Percentiles rank a stretch among this genome's conserved stretches.
These are phyloP conservation scores for Pestalotiopsis sp. DNA, from an alignment of 2,329 filamentous ascomycete genomes.

Conservation along the genomic window DNA sequence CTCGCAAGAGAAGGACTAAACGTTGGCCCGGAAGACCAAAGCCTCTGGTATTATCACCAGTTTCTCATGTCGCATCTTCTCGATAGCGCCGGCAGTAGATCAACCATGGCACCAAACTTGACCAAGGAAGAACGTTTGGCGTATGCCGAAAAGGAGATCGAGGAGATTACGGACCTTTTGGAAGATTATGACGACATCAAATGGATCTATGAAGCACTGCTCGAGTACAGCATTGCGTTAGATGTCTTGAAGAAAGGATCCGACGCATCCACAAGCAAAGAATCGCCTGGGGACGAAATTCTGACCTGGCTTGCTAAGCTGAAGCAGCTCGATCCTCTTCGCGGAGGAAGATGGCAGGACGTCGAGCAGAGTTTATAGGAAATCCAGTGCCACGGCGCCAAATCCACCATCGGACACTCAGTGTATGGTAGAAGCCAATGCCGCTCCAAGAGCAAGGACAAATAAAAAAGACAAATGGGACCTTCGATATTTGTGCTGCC, in stretches of 20 bases:
- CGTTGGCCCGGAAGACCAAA: conserved; percentile 91
- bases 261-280: conserved; percentile 25
- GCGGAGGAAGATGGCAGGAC: conserved; percentile 76
- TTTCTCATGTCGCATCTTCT: conserved; percentile 75
- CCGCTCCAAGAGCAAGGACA: too few species aligned
- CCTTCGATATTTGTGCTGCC: too few species aligned
- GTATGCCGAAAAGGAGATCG: conserved; percentile 72
- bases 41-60: conserved; percentile 95
- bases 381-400: not conserved
- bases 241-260: conserved; percentile 51
- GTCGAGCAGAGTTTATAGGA: conserved; percentile 46
- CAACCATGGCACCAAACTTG: conserved; percentile 68
- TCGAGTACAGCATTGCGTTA: conserved; percentile 71
- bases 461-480: too few species aligned
- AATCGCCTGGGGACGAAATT: conserved; percentile 49
- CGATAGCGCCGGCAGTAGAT: conserved; percentile 41
- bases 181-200: conserved; percentile 61
- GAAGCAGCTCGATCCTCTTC: conserved; percentile 71
- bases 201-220: conserved; percentile 86
- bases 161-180: conserved; percentile 69
- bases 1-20: conserved; percentile 79
- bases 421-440: too few species aligned
- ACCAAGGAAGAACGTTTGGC: conserved; percentile 60
- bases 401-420: too few species aligned
- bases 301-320: conserved; percentile 65